Evolutionary conservation across 805 yeast genomes (phyloP), one percentile per base, ranked within the genome.

Genomic region (Yamadazyma scolyti): DNA sequence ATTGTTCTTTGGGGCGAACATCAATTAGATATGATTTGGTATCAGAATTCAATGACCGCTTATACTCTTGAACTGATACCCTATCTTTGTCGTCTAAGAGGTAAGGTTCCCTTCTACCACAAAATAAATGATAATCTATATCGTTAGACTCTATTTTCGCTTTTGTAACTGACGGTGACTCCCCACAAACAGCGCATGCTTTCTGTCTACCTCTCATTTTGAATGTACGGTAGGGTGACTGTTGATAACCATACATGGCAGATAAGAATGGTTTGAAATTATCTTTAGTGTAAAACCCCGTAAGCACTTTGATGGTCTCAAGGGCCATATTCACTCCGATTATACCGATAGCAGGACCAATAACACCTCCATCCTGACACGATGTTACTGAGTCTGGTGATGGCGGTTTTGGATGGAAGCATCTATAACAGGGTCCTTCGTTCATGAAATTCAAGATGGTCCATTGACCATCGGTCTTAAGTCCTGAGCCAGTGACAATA

Each of bases 341-440:
- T 1, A 87, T 46, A 0, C 98, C 99, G 33, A 93, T 94, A n/a
- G 89, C 93, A 0, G 97, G 95, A 0, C 98, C 98, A 16, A 93
- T 56, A 1, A 41, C 42, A 3, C 96, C 95, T 3, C 95, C 95
- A 56, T 88, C 97, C 9, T 84, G 75, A 47, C 99, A 93, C 0
- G 94, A 73, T 0, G 87, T 74, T 1, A 89, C 87, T 2, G 83
- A 68, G 36, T 76, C 79, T 1, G 96, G 84, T 1, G 89, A 77
- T 0, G 98, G 97, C 0, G 97, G 96, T 6, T 62, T 62, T 0
- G 98, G 97, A 45, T 84, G 86, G 56, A 89, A 78, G 52, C 99
- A 93, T 38, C 99, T 65, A 52, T 93, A 93, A 53, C 99, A 93
- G 0, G 99, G 99, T 0, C 95, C 96, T 3, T 38, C 31, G 13